Base-by-base conservation (phyloP, 2,329 filamentous ascomycete species). In the Fusarium chaquense region DNA sequence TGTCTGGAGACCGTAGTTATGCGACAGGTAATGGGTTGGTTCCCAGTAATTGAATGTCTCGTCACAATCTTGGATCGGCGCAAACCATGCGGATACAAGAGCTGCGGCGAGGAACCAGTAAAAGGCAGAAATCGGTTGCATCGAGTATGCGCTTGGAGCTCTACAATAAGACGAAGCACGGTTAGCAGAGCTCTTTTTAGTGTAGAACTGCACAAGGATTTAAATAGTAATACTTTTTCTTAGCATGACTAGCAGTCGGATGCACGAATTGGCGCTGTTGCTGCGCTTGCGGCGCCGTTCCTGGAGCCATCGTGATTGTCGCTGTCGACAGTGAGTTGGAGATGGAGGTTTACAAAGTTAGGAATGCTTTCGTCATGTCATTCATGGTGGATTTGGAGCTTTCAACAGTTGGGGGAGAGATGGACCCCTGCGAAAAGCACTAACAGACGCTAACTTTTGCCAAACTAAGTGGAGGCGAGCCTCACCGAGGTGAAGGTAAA, bases 31-130 rank as follows among this genome's bases (percentile, higher is more conserved):
- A 80, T 99, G 96, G 0, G 94, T 90, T 0, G 96, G 95, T 76
- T 99, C 96, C 94, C 95, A 99, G 84, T 97, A 99, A 79, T 99
- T 99, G 86, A 97, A 99, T 13, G 95, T 95, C 83, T 99, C 96
- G 75, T 99, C 96, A 78, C 96, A 99, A 80, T 99, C 96, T 79
- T 98, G 94, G 70, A 99, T 97, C 0, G 96, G 96, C 3, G 94
- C 90, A 78, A 91, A 95, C 33, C 91, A 76, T 13, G 95, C 96
- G 9, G 95, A 92, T 24, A 95, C 75, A 20, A 91, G 71, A 76
- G 93, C 93, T 70, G 91, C 90, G 32, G 84, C 83, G 46, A 97
- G 83, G 78, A 97, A 96, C 68, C 93, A 80, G 76, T 92, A 96
- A 78, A 98, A 97, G 15, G 91, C 91, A 47, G 88, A 85, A 71